Base-by-base conservation (phyloP, 345 rosid genomes). In the Eucalyptus pumila region DNA sequence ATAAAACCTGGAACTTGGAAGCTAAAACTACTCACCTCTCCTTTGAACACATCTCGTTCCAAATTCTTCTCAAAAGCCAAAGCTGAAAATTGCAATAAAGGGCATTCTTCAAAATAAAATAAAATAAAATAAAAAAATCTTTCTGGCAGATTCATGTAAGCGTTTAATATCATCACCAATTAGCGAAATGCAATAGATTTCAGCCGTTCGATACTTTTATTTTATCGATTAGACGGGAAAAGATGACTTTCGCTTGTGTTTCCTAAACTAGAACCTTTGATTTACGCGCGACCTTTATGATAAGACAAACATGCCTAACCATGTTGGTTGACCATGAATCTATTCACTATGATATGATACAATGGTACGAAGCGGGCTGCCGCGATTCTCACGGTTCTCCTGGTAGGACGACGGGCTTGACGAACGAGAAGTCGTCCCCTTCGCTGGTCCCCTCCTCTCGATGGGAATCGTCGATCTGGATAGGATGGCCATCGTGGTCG, bases 401-500 rank as follows among this genome's bases (percentile, higher is more conserved):
- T 56, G 87, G 48, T 0, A 89, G 92, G 14, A 89, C 93, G 10
- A 90, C 93, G 89, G 95, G 93, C 94, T 91, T 96, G 60, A 62
- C 92, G 87, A 97, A 96, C 10, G 97, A 96, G 93, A 97, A 96
- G 45, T 95, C 96, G 48, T 93, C 94, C 50, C 91, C 94, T 60
- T 92, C 87, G 88, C 85, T 88, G 14, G 88, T 89, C 69, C 90
- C 92, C 87, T 45, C 89, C 17, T 89, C 90, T 6, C 32, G 93
- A 89, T 83, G 91, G 32, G 89, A 86, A 76, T 91, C 94, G 42
- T 60, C 90, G 5, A 91, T 83, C 88, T 92, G 94, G 4, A 89
- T 87, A 16, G 58, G 93, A 52, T 89, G 89, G 85, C 91, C 65
- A 6, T 26, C 90, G 85, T 89, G 89, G 85, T 91, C 65, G 4